Conservation (phyloP, 306 rosid genomes). For the Cucumis melo region DNA sequence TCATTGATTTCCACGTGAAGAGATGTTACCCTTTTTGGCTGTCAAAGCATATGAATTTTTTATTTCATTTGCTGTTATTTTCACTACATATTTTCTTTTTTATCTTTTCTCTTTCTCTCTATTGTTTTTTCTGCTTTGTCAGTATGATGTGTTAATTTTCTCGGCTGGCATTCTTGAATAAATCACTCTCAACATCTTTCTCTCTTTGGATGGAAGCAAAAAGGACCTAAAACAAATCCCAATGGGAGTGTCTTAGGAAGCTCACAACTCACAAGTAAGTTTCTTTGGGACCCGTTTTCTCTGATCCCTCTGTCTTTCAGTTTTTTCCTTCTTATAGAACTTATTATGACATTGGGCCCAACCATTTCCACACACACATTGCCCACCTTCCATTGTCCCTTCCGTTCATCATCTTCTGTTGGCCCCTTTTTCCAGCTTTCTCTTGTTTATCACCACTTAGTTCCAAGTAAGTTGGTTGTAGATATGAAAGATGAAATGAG, state of each 20-base stretch:
- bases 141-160: not conserved
- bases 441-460: not conserved
- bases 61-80: not conserved
- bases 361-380: not conserved
- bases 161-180: not conserved
- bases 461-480: not conserved
- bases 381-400: not conserved
- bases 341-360: not conserved
- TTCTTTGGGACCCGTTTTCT: not conserved
- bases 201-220: constrained; percentile 4
- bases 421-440: not conserved
- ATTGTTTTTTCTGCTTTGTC: not conserved
- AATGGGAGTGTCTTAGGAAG: not conserved
- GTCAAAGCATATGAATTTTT: constrained; percentile 4
- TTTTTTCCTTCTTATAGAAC: not conserved
- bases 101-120: not conserved
- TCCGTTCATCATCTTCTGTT: not conserved
- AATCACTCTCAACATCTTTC: constrained; percentile 1
- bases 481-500: not conserved
- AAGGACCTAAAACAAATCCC: not conserved
- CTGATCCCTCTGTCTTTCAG: not conserved
- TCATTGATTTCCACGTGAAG: constrained; percentile 5
- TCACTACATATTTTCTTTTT: not conserved
- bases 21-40: not conserved
- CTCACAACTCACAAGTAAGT: constrained; percentile 8